Base-by-base conservation (phyloP, 345 rosid species). In the Heritiera littoralis region DNA sequence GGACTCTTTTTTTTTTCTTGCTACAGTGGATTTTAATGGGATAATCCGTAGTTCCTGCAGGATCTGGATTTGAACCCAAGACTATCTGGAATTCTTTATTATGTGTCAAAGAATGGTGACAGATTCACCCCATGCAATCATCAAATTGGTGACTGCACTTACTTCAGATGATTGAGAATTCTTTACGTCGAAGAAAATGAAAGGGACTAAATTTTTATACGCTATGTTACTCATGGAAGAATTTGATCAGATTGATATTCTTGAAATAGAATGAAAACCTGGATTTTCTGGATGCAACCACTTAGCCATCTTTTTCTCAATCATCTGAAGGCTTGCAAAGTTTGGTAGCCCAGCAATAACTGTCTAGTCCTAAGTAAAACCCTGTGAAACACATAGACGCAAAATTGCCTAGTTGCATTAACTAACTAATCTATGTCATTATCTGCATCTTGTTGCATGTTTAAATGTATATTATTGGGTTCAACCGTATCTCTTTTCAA, bases 361-460 rank as follows among this genome's bases (percentile, higher is more conserved):
- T n/a, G 30, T 9, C 63, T 20, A 60, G 14, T 60, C 32, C 56
- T 59, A 7, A 11, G 63, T 58, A 58, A 67, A 67, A n/a, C 32
- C 54, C 11, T 68, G 72, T 43, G n/a, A 68, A 45, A 45, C 17
- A 20, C 30, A n/a, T 45, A 68, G 3, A 45, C 1, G 4, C 35
- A 15, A 9, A 66, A 41, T 9, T 13, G 5, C 51, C 55, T 68
- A 45, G 55, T 20, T 68, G 55, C 55, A 45, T 45, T 45, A 5
- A 68, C 55, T 45, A 45, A 65, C 32, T 68, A 46, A 68, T 68
- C 55, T 11, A 43, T 67, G 49, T 12, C 55, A 12, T 68, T 68
- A 2, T 45, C 55, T n/a, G 20, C 6, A 43, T 67, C 55, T 68
- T 69, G 18, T 69, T 46, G 7, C 55, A 20, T 48, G 18, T 69